These are phyloP conservation scores for Curvularia eragrostidis DNA, from an alignment of 2,329 filamentous ascomycete species.

Conservation along the genomic window DNA sequence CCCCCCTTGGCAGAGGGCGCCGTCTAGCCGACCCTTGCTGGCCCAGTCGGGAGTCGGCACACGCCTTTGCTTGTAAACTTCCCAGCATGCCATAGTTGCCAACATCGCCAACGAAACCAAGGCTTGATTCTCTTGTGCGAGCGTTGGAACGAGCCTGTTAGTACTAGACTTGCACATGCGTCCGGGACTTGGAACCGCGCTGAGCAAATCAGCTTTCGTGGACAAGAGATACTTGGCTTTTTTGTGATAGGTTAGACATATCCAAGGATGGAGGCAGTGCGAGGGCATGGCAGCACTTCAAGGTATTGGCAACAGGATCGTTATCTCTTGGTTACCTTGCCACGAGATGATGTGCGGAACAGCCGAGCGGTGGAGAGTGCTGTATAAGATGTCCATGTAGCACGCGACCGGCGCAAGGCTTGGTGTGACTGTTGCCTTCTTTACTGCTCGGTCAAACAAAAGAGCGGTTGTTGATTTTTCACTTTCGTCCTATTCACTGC, in stretches of 20 bases:
- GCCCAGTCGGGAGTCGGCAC: slow-evolving; percentile 34
- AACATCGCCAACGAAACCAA: slow-evolving; percentile 31
- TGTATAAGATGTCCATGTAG: slow-evolving; percentile 28
- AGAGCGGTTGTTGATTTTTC: neutral
- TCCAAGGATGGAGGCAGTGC: neutral
- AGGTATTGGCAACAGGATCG: slow-evolving; percentile 16
- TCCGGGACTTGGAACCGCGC: neutral
- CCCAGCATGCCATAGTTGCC: slow-evolving; percentile 25
- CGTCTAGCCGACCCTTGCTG: slow-evolving; percentile 20
- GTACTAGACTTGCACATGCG: neutral
- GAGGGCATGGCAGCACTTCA: neutral
- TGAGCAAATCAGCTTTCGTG: slow-evolving; percentile 6
- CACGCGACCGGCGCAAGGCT: slow-evolving; percentile 2
- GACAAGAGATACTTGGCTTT: neutral
- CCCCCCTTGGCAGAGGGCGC: slow-evolving; percentile 12
- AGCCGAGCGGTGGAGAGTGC: slow-evolving; percentile 12
- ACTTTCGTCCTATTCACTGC: neutral
- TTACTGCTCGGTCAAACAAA: neutral
- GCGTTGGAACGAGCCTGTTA: neutral
- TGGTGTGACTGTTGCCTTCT: slow-evolving; percentile 1
- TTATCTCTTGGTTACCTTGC: slow-evolving; percentile 32
- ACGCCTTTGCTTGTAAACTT: slow-evolving; percentile 28
- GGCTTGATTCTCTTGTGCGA: slow-evolving; percentile 5
- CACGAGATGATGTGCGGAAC: slow-evolving; percentile 19
- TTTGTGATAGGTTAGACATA: slow-evolving; percentile 2